Percentiles rank a stretch among this genome's conserved stretches.
Evolutionary conservation across 371 early-diverging fungal species (phyloP).

Genomic region (Mortierella sp.): DNA sequence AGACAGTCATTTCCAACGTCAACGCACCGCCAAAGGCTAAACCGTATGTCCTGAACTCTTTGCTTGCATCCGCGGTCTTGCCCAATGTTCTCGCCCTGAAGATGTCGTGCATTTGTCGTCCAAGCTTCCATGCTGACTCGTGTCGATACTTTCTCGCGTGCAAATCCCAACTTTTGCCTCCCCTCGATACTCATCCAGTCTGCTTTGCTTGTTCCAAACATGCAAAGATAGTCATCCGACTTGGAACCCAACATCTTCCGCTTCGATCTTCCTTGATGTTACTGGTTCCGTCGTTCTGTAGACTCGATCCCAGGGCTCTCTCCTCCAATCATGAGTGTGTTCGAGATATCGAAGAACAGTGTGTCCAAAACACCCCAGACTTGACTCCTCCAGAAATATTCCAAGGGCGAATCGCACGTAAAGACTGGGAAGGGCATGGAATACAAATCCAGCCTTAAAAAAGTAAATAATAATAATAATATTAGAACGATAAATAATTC

Average conservation of each 20-base stretch:
- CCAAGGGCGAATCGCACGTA: background rate
- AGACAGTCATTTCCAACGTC: background rate
- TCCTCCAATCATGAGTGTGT: slow-evolving; percentile 16
- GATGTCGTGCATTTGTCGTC: slow-evolving; percentile 23
- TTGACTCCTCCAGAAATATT: slow-evolving; percentile 26
- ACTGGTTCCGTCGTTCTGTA: slow-evolving; percentile 15
- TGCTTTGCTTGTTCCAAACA: slow-evolving; percentile 12
- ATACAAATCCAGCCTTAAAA: slow-evolving; percentile 17
- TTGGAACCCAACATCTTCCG: slow-evolving; percentile 11
- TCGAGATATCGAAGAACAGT: slow-evolving; percentile 23
- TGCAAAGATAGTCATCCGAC: slow-evolving; percentile 11
- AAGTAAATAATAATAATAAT: background rate
- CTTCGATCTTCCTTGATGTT: background rate
- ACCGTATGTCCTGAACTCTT: background rate
- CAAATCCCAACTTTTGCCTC: slow-evolving; percentile 12
- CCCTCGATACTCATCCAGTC: slow-evolving; percentile 22
- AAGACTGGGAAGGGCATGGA: slow-evolving; percentile 4
- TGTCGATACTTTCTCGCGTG: background rate
- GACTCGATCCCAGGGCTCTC: slow-evolving; percentile 14
- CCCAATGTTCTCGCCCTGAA: background rate
- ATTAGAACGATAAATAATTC: background rate
- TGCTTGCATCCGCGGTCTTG: background rate
- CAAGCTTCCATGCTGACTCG: slow-evolving; percentile 20
- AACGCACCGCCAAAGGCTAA: slow-evolving; percentile 20
- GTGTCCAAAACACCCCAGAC: slow-evolving; percentile 27